Evolutionary conservation across 73 alveolate genomes (phyloP).

Genomic region (Blepharisma japonicum): DNA sequence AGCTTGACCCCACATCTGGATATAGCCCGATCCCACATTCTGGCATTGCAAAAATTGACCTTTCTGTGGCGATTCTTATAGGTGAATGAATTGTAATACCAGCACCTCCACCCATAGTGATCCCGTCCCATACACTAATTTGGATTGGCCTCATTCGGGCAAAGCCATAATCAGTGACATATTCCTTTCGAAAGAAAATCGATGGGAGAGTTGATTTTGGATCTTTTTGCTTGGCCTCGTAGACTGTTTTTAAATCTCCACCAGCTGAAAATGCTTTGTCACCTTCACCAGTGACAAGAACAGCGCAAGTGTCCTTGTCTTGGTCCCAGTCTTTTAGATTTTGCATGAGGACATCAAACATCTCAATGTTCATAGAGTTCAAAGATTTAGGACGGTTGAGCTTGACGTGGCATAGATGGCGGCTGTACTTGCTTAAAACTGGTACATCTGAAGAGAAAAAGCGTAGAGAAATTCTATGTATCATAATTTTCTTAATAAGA

Average conservation of each 20-base stretch:
- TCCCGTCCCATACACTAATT: constrained; percentile 86
- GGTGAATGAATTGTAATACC: constrained; percentile 87
- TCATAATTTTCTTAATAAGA: no score
- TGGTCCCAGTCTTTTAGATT: constrained; percentile 33
- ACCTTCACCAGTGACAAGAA: constrained; percentile 71
- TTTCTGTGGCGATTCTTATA: constrained; percentile 84
- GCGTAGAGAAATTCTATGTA: no score
- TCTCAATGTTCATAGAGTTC: constrained; percentile 65
- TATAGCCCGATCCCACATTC: constrained; percentile 90
- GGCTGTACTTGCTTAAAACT: no score
- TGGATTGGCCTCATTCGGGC: constrained; percentile 71
- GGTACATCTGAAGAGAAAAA: no score
- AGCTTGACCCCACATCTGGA: constrained; percentile 91
- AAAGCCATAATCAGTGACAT: constrained; percentile 63
- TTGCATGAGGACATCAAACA: constrained; percentile 54
- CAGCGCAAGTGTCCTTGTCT: constrained; percentile 50
- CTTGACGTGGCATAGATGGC: constrained; percentile 36
- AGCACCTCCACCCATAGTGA: constrained; percentile 95
- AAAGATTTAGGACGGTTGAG: constrained; percentile 68
- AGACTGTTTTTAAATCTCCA: constrained; percentile 71
- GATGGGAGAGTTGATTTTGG: constrained; percentile 24
- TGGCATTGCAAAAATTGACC: constrained; percentile 89
- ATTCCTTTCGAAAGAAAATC: constrained; percentile 65
- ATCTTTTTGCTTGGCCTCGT: constrained; percentile 46
- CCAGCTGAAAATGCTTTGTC: constrained; percentile 93